Conservation (phyloP, 2,329 filamentous ascomycete genomes). For the Pestalotiopsis sp. region DNA sequence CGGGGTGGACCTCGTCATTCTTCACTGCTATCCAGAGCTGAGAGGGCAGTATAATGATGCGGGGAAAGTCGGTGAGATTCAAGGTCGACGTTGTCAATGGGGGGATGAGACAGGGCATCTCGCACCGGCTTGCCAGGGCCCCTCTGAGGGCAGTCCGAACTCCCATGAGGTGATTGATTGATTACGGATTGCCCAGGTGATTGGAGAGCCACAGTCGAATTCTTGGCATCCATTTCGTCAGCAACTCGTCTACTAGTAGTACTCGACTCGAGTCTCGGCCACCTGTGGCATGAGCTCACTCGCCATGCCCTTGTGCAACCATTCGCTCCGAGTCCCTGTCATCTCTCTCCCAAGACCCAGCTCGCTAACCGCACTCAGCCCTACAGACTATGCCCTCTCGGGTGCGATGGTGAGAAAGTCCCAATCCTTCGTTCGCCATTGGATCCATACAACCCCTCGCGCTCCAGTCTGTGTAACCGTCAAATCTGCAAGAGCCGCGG, state of each 20-base stretch:
- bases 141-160: background rate
- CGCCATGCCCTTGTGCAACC: background rate
- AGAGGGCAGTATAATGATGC: background rate
- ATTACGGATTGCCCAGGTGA: background rate
- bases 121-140: background rate
- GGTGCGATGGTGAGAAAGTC: background rate
- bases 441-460: background rate
- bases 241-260: background rate
- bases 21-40: background rate
- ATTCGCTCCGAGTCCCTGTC: background rate
- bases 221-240: constrained; percentile 1
- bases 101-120: background rate
- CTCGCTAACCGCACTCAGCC: constrained; percentile 6
- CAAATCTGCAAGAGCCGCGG: constrained; percentile 7
- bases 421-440: constrained; percentile 4
- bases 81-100: background rate
- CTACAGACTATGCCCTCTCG: background rate
- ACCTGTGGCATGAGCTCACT: background rate
- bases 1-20: background rate
- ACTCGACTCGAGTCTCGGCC: background rate
- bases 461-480: background rate
- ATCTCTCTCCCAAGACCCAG: background rate
- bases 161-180: background rate
- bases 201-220: background rate
- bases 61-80: constrained; percentile 10